These are phyloP conservation scores for Cordyceps pruinosa DNA, from an alignment of 2,329 filamentous ascomycete species.

Conservation along the genomic window DNA sequence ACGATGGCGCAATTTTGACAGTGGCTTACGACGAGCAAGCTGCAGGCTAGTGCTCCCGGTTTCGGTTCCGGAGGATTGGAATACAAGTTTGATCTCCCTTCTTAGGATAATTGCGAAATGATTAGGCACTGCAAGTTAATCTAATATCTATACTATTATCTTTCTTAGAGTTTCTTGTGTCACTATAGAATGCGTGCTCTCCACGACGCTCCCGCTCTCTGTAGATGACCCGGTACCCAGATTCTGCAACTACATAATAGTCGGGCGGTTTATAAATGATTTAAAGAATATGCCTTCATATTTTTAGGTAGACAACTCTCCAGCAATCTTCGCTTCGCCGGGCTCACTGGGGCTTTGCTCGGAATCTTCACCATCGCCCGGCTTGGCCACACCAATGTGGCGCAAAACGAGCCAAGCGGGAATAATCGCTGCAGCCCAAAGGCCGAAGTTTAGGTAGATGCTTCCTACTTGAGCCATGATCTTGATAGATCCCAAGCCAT, in stretches of 20 bases:
- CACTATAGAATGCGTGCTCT: too few species aligned
- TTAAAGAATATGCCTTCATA: neutral
- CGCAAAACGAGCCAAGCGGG: slow-evolving; percentile 62
- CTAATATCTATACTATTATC: too few species aligned
- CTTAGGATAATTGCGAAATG: neutral
- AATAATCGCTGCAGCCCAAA: slow-evolving; percentile 57
- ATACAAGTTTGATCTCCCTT: too few species aligned
- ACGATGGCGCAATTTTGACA: neutral
- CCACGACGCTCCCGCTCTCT: too few species aligned
- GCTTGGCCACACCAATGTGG: slow-evolving; percentile 38
- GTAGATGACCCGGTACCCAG: too few species aligned
- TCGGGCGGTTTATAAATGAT: too few species aligned
- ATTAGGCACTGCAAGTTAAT: too few species aligned
- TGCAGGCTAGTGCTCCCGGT: neutral
- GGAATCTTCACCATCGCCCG: neutral
- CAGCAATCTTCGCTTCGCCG: neutral
- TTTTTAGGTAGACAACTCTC: neutral
- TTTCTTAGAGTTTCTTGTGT: too few species aligned
- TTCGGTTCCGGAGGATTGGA: neutral
- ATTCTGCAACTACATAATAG: too few species aligned
- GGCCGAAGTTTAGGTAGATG: slow-evolving; percentile 62
- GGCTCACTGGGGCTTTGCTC: neutral
- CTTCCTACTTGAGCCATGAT: slow-evolving; percentile 59
- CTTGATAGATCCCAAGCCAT: slow-evolving; percentile 55
- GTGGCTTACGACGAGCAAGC: neutral